Evolutionary conservation across 306 rosid genomes (phyloP).

Genomic region (Prunus dulcis): DNA sequence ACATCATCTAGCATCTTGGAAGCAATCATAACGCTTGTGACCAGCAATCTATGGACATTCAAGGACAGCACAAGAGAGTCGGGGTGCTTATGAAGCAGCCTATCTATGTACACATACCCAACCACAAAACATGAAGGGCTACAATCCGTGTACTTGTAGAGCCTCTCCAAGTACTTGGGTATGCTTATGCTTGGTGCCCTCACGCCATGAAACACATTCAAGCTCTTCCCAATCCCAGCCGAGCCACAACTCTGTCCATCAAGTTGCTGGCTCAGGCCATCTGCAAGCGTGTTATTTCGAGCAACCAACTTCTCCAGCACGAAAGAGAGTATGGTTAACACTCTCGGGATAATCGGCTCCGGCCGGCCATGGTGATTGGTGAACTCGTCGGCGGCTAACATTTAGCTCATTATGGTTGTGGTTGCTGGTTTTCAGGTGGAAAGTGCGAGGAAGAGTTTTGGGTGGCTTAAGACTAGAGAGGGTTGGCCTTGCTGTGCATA

Average conservation of each 20-base stretch:
- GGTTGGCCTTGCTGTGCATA: slow-evolving; percentile 19
- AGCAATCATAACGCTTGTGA: slow-evolving; percentile 81
- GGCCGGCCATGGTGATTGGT: slow-evolving; percentile 37
- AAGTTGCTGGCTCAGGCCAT: slow-evolving; percentile 33
- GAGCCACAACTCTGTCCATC: slow-evolving; percentile 33
- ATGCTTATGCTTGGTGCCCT: slow-evolving; percentile 82
- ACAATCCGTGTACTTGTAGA: slow-evolving; percentile 79
- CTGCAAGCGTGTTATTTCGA: slow-evolving; percentile 57
- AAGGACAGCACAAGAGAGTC: slow-evolving; percentile 75
- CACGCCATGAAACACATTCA: slow-evolving; percentile 73
- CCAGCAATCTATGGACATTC: slow-evolving; percentile 78
- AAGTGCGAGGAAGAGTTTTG: slow-evolving; percentile 22
- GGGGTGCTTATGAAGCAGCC: slow-evolving; percentile 70
- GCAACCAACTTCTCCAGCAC: slow-evolving; percentile 63
- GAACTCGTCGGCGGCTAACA: slow-evolving; percentile 47
- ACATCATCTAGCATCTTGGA: slow-evolving; percentile 93
- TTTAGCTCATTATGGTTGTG: slow-evolving; percentile 42
- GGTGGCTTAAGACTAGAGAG: slow-evolving; percentile 23
- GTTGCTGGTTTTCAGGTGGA: slow-evolving; percentile 14
- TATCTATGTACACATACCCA: slow-evolving; percentile 79
- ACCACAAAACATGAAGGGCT: slow-evolving; percentile 96
- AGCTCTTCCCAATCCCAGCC: slow-evolving; percentile 44
- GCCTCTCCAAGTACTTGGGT: slow-evolving; percentile 87
- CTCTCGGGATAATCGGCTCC: slow-evolving; percentile 59
- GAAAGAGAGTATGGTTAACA: slow-evolving; percentile 59